Base-by-base conservation (phyloP, 192 early-diverging fungal genomes). In the Dissophora ornata region DNA sequence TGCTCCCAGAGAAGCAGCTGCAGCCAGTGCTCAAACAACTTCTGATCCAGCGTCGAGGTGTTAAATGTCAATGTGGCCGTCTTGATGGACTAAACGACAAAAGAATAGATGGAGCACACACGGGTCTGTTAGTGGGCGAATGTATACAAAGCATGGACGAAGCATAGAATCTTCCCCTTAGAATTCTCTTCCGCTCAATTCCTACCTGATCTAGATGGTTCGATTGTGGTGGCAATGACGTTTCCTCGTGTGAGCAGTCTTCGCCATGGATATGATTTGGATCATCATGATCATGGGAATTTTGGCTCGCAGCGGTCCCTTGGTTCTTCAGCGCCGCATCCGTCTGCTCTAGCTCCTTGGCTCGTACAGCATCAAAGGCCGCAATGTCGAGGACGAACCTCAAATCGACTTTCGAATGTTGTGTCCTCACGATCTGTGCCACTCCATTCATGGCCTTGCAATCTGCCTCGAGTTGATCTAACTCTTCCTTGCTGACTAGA, bases 1-100 rank as follows among this genome's bases (percentile, higher is more conserved):
- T 85, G 82, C 12, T 90, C 88, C 88, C 88, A 90, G 13, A 90
- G 71, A 38, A 96, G 67, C 45, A 79, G 67, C 64, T 93, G 94
- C 5, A 96, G 75, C 94, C 94, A 96, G 48, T 81, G 73, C 44
- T 96, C 73, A 57, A 77, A 67, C 15, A 67, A 29, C 21, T 67
- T 67, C 49, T 67, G 73, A 58, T 67, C 90, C 16, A 94, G 69
- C n/a, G 59, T 47, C 28, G 77, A n/a, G 49, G 85, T 83, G 22
- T 68, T 56, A 46, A 94, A 61, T 3, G 66, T 60, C 6, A 67
- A 67, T 0, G 86, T 85, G 2, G 87, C 62, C 0, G 71, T 82
- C 62, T 90, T 71, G 28, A 85, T 83, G 25, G 92, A 81, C 18
- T 91, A 92, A 84, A 16, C 34, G 33, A 55, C n/a, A 2, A 21